Conservation (phyloP, 768 basidiomycete species). For the Mycena floridula region DNA sequence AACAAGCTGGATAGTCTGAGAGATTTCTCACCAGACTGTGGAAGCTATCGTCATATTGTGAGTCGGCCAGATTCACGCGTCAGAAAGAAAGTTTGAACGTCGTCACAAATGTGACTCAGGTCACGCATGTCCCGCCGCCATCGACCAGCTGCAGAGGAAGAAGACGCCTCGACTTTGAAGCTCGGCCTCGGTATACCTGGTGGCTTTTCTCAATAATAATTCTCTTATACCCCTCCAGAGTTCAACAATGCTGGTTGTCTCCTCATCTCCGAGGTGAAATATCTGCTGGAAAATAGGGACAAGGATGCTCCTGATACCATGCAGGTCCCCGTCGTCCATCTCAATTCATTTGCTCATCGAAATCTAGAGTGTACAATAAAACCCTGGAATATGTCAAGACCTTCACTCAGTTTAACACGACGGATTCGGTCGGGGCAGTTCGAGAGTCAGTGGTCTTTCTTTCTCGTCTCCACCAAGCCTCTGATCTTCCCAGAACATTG, state of each 20-base stretch:
- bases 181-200: conserved; percentile 53
- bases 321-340: conserved; percentile 28
- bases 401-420: conserved; percentile 85
- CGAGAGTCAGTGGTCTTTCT: conserved; percentile 67
- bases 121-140: too few species aligned
- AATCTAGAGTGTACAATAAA: conserved; percentile 94
- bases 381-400: conserved; percentile 89
- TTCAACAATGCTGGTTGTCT: conserved; percentile 91
- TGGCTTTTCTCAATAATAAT: background rate
- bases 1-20: too few species aligned
- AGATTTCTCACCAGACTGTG: too few species aligned
- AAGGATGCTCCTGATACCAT: conserved; percentile 85
- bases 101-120: too few species aligned
- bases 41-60: too few species aligned
- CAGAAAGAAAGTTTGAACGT: too few species aligned
- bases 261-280: conserved; percentile 89
- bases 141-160: conserved; percentile 64
- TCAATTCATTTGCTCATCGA: conserved; percentile 4
- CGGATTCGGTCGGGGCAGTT: conserved; percentile 77
- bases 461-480: background rate
- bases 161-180: conserved; percentile 81
- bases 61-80: too few species aligned
- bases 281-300: conserved; percentile 80
- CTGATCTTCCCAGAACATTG: conserved; percentile 48
- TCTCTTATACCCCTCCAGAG: conserved; percentile 35